Percentiles rank a stretch among this genome's conserved stretches.
Evolutionary conservation across 176 grass and related monocot species (phyloP).

Genomic region (Oryza glumipatula): DNA sequence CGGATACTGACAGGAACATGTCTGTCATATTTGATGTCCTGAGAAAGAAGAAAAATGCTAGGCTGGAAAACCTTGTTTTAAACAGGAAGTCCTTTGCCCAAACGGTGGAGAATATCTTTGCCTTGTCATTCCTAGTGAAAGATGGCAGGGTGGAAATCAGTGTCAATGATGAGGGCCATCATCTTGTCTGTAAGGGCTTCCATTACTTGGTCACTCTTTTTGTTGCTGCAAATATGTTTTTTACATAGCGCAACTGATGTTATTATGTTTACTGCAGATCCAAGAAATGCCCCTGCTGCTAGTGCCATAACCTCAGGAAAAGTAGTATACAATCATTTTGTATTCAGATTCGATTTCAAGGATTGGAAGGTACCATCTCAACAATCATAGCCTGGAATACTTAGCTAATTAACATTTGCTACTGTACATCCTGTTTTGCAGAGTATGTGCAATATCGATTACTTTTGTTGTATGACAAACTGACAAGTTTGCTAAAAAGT

Average conservation of each 20-base stretch:
- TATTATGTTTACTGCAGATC: conserved; percentile 42
- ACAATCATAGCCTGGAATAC: neutral
- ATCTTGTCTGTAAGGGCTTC: conserved; percentile 69
- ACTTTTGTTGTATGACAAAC: neutral
- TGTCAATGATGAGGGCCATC: conserved; percentile 57
- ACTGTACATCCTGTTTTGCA: neutral
- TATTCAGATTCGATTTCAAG: conserved; percentile 84
- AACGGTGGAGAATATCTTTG: conserved; percentile 87
- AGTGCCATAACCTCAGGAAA: conserved; percentile 55
- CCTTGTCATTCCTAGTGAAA: conserved; percentile 91
- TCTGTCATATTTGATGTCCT: conserved; percentile 73
- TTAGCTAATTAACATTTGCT: neutral
- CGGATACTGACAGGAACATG: conserved; percentile 81
- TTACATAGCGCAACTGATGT: conserved; percentile 4
- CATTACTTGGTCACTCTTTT: neutral
- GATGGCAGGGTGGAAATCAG: conserved; percentile 80
- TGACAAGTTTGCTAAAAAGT: neutral
- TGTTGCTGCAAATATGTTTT: neutral
- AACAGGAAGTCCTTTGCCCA: conserved; percentile 84
- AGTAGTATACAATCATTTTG: conserved; percentile 72
- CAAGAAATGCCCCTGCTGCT: conserved; percentile 78
- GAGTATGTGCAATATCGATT: neutral
- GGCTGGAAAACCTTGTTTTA: conserved; percentile 74
- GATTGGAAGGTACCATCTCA: conserved; percentile 71
- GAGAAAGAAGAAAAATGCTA: conserved; percentile 69